Percentiles rank a stretch among this genome's conserved stretches.
These are phyloP conservation scores for Starmerella vitae DNA, from an alignment of 805 yeast genomes.

Conservation along the genomic window DNA sequence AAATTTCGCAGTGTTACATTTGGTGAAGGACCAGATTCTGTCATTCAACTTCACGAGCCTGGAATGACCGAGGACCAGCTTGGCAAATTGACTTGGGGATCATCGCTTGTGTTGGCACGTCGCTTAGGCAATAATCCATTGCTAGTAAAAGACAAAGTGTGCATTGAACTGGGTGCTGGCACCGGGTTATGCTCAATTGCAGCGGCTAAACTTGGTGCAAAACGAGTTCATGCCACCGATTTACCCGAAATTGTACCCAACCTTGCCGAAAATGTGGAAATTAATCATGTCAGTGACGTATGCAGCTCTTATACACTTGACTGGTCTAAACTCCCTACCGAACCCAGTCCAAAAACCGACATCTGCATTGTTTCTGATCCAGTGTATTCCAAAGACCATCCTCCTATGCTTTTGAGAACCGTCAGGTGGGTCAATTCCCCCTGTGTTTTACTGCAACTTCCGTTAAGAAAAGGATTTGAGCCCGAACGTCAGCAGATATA, in stretches of 20 bases:
- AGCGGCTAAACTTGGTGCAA: slow-evolving; percentile 39
- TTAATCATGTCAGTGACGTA: slow-evolving; percentile 31
- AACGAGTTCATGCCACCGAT: slow-evolving; percentile 50
- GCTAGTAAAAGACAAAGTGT: slow-evolving; percentile 21
- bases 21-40: slow-evolving; percentile 25
- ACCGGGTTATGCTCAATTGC: slow-evolving; percentile 84
- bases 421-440: slow-evolving; percentile 35
- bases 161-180: slow-evolving; percentile 77
- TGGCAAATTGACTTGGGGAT: slow-evolving; percentile 95
- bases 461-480: slow-evolving; percentile 55
- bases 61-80: slow-evolving; percentile 73
- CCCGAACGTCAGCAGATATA: slow-evolving; percentile 51
- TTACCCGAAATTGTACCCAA: slow-evolving; percentile 65
- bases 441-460: slow-evolving; percentile 54
- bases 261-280: slow-evolving; percentile 40
- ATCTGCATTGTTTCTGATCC: slow-evolving; percentile 76
- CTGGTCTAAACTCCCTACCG: slow-evolving; percentile 45
- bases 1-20: slow-evolving; percentile 47
- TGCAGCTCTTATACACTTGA: slow-evolving; percentile 45
- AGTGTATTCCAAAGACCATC: slow-evolving; percentile 72
- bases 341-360: slow-evolving; percentile 32
- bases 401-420: slow-evolving; percentile 54
- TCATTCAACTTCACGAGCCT: slow-evolving; percentile 50
- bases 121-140: slow-evolving; percentile 30
- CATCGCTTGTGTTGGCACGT: slow-evolving; percentile 57